phyloP scores from a whole-genome alignment of 2,329 filamentous ascomycete genomes.

The Didymella segeticola region DNA sequence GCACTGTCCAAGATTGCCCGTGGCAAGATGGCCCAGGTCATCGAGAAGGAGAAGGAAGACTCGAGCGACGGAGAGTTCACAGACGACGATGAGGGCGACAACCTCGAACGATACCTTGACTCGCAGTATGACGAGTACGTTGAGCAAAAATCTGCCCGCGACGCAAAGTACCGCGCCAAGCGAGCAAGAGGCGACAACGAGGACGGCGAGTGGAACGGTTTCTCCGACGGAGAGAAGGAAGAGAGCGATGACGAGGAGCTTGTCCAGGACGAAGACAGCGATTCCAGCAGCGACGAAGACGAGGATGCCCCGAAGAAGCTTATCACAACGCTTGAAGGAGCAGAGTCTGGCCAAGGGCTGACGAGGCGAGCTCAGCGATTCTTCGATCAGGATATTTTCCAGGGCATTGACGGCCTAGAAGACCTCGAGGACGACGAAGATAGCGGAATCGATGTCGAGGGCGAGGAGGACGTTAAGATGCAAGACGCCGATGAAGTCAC shows the following conservation, averaged over 20 bases:
- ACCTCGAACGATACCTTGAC: conserved; percentile 84
- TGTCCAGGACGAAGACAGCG: conserved; percentile 66
- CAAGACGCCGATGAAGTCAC: conserved; percentile 18
- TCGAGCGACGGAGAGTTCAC: conserved; percentile 59
- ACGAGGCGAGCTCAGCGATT: conserved; percentile 86
- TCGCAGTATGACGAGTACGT: conserved; percentile 85
- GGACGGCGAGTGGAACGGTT: conserved; percentile 80
- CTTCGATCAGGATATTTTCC: conserved; percentile 95
- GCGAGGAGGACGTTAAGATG: conserved; percentile 38
- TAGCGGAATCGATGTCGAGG: conserved; percentile 50
- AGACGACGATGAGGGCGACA: conserved; percentile 84
- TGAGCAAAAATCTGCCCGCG: conserved; percentile 76
- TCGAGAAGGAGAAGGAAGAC: conserved; percentile 60
- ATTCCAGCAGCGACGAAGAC: conserved; percentile 66
- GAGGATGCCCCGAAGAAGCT: conserved; percentile 58
- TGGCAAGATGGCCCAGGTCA: conserved; percentile 77
- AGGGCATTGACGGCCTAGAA: conserved; percentile 74
- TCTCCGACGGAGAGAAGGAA: conserved; percentile 70
- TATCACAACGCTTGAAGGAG: conserved; percentile 68
- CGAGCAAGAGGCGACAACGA: conserved; percentile 83
- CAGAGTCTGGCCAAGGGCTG: conserved; percentile 63
- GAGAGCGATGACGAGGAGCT: conserved; percentile 64
- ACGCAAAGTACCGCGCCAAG: conserved; percentile 91
- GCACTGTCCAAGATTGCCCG: conserved; percentile 72
- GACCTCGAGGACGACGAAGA: conserved; percentile 59